phyloP scores from a whole-genome alignment of 805 yeast species.

The Pachysolen tannophilus region DNA sequence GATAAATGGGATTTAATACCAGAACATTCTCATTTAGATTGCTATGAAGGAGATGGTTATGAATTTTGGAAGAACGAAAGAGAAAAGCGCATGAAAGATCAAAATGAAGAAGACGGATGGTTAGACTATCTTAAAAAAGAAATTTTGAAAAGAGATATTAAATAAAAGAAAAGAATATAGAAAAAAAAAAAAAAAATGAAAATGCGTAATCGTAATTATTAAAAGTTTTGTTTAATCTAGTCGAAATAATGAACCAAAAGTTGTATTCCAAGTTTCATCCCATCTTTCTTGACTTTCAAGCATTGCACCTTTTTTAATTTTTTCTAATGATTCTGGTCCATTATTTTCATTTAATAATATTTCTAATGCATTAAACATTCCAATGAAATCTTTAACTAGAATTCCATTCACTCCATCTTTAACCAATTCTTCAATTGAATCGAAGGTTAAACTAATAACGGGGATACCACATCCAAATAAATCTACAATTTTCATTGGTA shows the following conservation, averaged over 20 bases:
- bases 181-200: slow-evolving; percentile 1
- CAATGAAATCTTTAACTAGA: slow-evolving; percentile 33
- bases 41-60: slow-evolving; percentile 34
- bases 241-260: slow-evolving; percentile 27
- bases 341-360: slow-evolving; percentile 23
- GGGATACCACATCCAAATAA: slow-evolving; percentile 96
- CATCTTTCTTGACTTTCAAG: slow-evolving; percentile 63
- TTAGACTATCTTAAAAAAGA: slow-evolving; percentile 15
- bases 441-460: slow-evolving; percentile 69
- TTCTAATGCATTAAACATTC: slow-evolving; percentile 35
- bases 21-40: slow-evolving; percentile 37
- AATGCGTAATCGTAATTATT: too few relatives aligned
- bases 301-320: slow-evolving; percentile 60
- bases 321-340: slow-evolving; percentile 18
- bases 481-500: slow-evolving; percentile 96
- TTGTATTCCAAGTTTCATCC: slow-evolving; percentile 65
- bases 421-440: slow-evolving; percentile 75
- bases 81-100: slow-evolving; percentile 23
- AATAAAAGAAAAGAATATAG: slow-evolving; percentile 1
- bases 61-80: slow-evolving; percentile 37
- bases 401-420: slow-evolving; percentile 64
- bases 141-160: slow-evolving; percentile 8
- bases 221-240: slow-evolving; percentile 2
- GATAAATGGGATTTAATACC: slow-evolving; percentile 40
- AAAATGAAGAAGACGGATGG: slow-evolving; percentile 24